Percentiles rank a stretch among this genome's conserved stretches.
Evolutionary conservation across 306 rosid species (phyloP).

Genomic region (Cicer yamashitae): DNA sequence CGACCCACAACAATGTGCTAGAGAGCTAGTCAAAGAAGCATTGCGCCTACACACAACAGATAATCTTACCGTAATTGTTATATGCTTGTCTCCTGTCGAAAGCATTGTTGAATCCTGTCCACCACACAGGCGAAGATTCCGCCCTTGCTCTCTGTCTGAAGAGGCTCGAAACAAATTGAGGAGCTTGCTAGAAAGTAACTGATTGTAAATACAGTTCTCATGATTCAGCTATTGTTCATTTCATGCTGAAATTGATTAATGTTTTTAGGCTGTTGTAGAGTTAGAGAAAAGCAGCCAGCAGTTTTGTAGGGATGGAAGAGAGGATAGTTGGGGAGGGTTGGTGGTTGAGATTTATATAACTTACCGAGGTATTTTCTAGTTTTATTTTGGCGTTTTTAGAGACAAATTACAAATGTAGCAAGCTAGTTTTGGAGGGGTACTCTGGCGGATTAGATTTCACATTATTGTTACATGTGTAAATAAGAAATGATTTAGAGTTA

Average conservation of each 20-base stretch:
- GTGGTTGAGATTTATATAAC: constrained; percentile 29
- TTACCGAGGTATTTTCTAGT: constrained; percentile 34
- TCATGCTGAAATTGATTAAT: constrained; percentile 37
- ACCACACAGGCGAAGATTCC: constrained; percentile 60
- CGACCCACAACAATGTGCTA: constrained; percentile 77
- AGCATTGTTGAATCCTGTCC: constrained; percentile 51
- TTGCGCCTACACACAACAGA: constrained; percentile 63
- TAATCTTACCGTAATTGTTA: constrained; percentile 52
- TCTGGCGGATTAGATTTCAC: constrained; percentile 6
- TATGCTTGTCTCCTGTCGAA: constrained; percentile 47
- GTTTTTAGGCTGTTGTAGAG: constrained; percentile 65
- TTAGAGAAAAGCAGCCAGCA: constrained; percentile 57
- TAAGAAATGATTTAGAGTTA: constrained; percentile 30
- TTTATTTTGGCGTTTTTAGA: constrained; percentile 29
- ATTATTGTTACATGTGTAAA: constrained; percentile 21
- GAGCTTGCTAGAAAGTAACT: constrained; percentile 67
- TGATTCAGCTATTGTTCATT: constrained; percentile 37
- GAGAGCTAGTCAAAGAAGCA: constrained; percentile 79
- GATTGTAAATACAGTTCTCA: constrained; percentile 49
- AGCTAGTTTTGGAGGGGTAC: constrained; percentile 40
- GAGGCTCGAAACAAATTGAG: constrained; percentile 61
- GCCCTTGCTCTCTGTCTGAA: constrained; percentile 60
- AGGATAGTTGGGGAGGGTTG: constrained; percentile 3
- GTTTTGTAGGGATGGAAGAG: constrained; percentile 60
- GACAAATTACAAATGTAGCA: background rate